Evolutionary conservation across 2,329 filamentous ascomycete genomes (phyloP), one percentile per base, ranked within the genome.

Genomic region (Graphiopsis chlorocephala): DNA sequence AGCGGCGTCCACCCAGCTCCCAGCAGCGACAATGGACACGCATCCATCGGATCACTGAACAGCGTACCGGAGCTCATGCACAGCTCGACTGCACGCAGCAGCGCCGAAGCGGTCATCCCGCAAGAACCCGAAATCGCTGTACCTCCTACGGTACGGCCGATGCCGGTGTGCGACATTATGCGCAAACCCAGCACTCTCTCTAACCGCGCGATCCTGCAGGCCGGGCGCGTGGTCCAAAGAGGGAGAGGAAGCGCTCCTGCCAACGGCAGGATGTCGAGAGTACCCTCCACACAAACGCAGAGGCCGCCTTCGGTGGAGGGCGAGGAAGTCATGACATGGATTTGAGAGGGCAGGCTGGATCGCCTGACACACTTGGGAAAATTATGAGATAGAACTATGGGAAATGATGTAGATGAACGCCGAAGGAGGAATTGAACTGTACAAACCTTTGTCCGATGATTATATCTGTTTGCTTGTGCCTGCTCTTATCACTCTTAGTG

Each of bases 11-110:
- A 67, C 15, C 68, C 66, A 5, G 52, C 57, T 15, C 52, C 47
- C 5, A 68, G 65, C 8, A 69, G 65, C 4, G 68, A 73, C 7
- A 74, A 72, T 70, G 60, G 60, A 7, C 60, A 62, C 48, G 53
- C 60, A 3, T 74, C 73, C 2, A 65, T 71, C 3, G 71, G 71
- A 25, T 74, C 73, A 14, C 65, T 70, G 10, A 68, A 50, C 42
- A 72, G 70, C 33, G 64, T 72, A 25, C 72, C 73, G 1, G 73
- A 75, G 33, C 66, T 75, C 14, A 52, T 74, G 33, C 72, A 72
- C 65, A 71, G 69, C 60, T 69, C 28, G 10, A 50, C 38, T 6
- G 59, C 58, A 17, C 26, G 50, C 29, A 48, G 45, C 50, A 63
- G 53, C 31, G 33, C 26, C 29, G 58, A 62, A 15, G 52, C 33